Conservation (phyloP, 306 rosid species). For the Dryas octopetala region DNA sequence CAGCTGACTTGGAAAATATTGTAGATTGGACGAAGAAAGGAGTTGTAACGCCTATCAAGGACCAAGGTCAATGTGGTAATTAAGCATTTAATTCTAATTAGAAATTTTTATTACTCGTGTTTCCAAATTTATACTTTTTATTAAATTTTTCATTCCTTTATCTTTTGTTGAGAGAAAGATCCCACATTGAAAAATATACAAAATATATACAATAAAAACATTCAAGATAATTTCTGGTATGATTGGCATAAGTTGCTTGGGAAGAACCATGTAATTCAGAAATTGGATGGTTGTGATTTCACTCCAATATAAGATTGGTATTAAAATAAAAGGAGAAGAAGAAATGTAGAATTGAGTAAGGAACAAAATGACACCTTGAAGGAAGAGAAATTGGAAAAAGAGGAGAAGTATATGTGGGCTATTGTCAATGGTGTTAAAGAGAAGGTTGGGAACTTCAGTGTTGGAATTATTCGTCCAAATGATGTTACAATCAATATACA, state of each 20-base stretch:
- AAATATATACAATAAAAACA: constrained; percentile 77
- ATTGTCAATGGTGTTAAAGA: constrained; percentile 88
- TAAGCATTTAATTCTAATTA: no score
- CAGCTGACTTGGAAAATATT: no score
- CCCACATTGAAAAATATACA: constrained; percentile 46
- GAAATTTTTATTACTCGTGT: no score
- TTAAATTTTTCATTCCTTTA: no score
- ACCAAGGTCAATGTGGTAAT: no score
- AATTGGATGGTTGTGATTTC: constrained; percentile 87
- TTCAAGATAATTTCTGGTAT: constrained; percentile 95
- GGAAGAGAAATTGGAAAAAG: constrained; percentile 87
- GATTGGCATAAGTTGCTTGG: constrained; percentile 95
- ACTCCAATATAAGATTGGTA: constrained; percentile 94
- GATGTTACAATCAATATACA: constrained; percentile 90
- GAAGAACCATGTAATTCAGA: constrained; percentile 80
- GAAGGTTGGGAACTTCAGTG: constrained; percentile 58
- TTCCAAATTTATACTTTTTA: no score
- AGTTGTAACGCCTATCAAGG: no score
- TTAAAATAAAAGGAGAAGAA: constrained; percentile 85
- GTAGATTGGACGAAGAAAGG: no score
- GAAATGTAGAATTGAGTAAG: constrained; percentile 65
- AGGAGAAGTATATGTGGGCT: constrained; percentile 99
- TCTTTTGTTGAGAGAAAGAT: no score
- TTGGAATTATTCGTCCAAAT: constrained; percentile 50
- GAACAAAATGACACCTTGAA: constrained; percentile 83